phyloP scores from a whole-genome alignment of 495 filamentous ascomycete genomes.

The Glutinoglossum americanum region DNA sequence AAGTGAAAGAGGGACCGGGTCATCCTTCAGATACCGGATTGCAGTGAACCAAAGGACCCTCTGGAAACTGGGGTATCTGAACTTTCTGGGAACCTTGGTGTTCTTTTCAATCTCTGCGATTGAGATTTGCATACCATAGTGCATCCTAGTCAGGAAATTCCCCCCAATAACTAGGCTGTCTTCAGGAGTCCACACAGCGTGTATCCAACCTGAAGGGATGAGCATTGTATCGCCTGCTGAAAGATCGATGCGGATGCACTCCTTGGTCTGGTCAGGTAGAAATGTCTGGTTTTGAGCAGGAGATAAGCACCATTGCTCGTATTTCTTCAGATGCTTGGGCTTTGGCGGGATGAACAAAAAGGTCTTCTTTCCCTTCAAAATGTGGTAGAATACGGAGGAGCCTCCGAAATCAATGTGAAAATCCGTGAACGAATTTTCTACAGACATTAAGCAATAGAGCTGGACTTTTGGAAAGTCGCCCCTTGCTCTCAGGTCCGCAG shows the following conservation, averaged over 20 bases:
- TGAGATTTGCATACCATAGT: conserved; percentile 51
- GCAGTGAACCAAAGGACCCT: conserved; percentile 54
- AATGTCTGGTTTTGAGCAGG: conserved; percentile 52
- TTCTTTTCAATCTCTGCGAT: conserved; percentile 51
- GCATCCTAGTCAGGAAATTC: conserved; percentile 50
- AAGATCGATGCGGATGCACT: conserved; percentile 53
- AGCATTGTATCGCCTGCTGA: conserved; percentile 57
- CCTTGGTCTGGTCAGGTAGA: conserved; percentile 43
- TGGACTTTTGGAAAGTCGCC: conserved; percentile 41
- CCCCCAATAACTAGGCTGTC: conserved; percentile 59
- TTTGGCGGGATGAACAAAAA: conserved; percentile 65
- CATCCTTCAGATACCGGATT: conserved; percentile 42
- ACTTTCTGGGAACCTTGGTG: conserved; percentile 47
- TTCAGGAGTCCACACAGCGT: conserved; percentile 60
- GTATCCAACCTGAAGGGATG: conserved; percentile 64
- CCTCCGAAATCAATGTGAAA: conserved; percentile 69
- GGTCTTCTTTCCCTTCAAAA: conserved; percentile 53
- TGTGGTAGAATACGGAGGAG: conserved; percentile 61
- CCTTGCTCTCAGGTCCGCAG: conserved; percentile 32
- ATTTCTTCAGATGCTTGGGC: conserved; percentile 51
- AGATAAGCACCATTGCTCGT: conserved; percentile 58
- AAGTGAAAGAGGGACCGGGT: conserved; percentile 41
- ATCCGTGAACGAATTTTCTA: conserved; percentile 59
- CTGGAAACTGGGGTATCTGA: conserved; percentile 53
- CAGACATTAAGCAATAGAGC: conserved; percentile 60